phyloP scores from a whole-genome alignment of 805 yeast genomes.

The Phaffomyces thermotolerans region DNA sequence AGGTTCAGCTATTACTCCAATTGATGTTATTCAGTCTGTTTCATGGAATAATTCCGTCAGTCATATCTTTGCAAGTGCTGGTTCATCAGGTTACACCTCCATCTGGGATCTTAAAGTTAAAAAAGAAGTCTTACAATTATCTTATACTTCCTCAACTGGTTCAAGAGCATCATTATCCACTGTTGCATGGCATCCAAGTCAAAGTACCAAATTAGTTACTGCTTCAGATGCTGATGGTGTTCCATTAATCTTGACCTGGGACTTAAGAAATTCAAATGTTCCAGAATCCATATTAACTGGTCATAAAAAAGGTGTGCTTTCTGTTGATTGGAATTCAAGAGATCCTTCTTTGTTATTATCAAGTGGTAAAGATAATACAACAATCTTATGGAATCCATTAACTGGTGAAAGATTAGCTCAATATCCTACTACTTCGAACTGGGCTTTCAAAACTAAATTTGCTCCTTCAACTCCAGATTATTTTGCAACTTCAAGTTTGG shows the following conservation, averaged over 20 bases:
- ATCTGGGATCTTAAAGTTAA: slow-evolving; percentile 90
- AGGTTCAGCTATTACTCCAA: slow-evolving; percentile 72
- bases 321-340: slow-evolving; percentile 87
- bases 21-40: slow-evolving; percentile 62
- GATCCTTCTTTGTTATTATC: slow-evolving; percentile 77
- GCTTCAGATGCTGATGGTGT: slow-evolving; percentile 76
- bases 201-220: slow-evolving; percentile 79
- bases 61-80: slow-evolving; percentile 87
- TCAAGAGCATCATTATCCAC: slow-evolving; percentile 63
- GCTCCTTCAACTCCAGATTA: slow-evolving; percentile 86
- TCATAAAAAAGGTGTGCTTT: slow-evolving; percentile 80
- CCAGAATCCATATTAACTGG: slow-evolving; percentile 75
- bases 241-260: slow-evolving; percentile 87
- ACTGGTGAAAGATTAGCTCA: slow-evolving; percentile 68
- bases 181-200: slow-evolving; percentile 93
- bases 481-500: slow-evolving; percentile 84
- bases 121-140: slow-evolving; percentile 81
- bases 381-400: slow-evolving; percentile 85
- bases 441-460: slow-evolving; percentile 87
- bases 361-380: slow-evolving; percentile 88
- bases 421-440: slow-evolving; percentile 86
- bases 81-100: slow-evolving; percentile 78
- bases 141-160: slow-evolving; percentile 48
- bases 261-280: slow-evolving; percentile 85
- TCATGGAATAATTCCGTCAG: slow-evolving; percentile 84